phyloP scores from a whole-genome alignment of 1,284 basidiomycete genomes.

The Coniferiporia weirii region DNA sequence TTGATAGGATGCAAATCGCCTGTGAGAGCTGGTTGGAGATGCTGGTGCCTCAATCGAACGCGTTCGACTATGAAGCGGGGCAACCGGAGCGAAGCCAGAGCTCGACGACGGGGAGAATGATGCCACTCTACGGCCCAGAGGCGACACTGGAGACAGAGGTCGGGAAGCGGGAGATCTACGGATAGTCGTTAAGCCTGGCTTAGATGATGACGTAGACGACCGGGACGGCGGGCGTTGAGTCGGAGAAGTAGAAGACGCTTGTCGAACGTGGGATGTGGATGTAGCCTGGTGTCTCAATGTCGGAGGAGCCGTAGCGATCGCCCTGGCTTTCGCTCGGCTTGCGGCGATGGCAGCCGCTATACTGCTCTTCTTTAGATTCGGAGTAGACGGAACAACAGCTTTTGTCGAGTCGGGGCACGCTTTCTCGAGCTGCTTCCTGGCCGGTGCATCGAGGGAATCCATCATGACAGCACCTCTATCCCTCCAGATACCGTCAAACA shows the following conservation, averaged over 20 bases:
- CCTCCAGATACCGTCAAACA: slow-evolving; percentile 73
- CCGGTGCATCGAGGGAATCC: slow-evolving; percentile 61
- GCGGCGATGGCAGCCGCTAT: slow-evolving; percentile 79
- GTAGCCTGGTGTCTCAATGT: slow-evolving; percentile 73
- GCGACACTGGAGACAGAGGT: slow-evolving; percentile 38
- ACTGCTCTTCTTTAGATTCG: slow-evolving; percentile 63
- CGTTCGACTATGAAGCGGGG: slow-evolving; percentile 8
- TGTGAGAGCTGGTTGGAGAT: slow-evolving; percentile 6
- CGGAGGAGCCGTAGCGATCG: slow-evolving; percentile 75
- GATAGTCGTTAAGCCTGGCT: slow-evolving; percentile 40
- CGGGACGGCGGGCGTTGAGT: slow-evolving; percentile 11
- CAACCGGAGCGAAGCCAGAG: background rate
- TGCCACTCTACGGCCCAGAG: slow-evolving; percentile 20
- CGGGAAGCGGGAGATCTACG: slow-evolving; percentile 31
- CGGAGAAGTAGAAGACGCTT: slow-evolving; percentile 28
- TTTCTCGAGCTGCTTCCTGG: slow-evolving; percentile 84
- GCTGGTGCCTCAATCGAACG: slow-evolving; percentile 7
- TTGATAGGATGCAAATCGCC: slow-evolving; percentile 9
- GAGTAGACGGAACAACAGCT: slow-evolving; percentile 36
- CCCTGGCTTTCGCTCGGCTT: slow-evolving; percentile 76
- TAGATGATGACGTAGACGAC: slow-evolving; percentile 28
- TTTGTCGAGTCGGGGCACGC: slow-evolving; percentile 58
- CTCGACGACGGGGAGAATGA: slow-evolving; percentile 20
- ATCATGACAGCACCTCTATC: slow-evolving; percentile 62
- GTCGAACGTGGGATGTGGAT: slow-evolving; percentile 47